Evolutionary conservation across 2,329 filamentous ascomycete genomes (phyloP).

Genomic region (Alternaria postmessia): DNA sequence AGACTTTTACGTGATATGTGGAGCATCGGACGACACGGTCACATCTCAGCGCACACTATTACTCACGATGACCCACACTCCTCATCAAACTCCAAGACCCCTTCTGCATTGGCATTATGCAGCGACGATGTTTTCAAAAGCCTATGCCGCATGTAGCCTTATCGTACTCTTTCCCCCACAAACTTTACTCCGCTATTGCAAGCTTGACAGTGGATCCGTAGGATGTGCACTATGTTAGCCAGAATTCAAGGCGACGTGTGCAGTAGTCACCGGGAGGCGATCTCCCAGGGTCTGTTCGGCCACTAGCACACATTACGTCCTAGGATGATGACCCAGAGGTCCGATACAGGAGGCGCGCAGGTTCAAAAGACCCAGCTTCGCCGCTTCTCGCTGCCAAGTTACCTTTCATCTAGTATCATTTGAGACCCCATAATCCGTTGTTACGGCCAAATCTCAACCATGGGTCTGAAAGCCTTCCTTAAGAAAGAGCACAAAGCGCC

Average conservation of each 20-base stretch:
- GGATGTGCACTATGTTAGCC: constrained; percentile 11
- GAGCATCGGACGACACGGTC: constrained; percentile 29
- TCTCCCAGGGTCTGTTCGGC: constrained; percentile 32
- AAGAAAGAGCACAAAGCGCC: constrained; percentile 32
- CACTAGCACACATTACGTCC: constrained; percentile 34
- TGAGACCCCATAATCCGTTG: background rate
- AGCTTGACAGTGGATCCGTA: constrained; percentile 13
- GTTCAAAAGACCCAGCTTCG: constrained; percentile 29
- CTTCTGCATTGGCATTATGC: constrained; percentile 15
- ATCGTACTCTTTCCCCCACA: constrained; percentile 30
- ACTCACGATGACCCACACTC: constrained; percentile 39
- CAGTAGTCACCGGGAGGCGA: constrained; percentile 20
- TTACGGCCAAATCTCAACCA: constrained; percentile 18
- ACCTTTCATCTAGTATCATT: constrained; percentile 1
- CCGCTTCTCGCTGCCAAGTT: constrained; percentile 15
- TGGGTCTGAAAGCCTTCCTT: constrained; percentile 36
- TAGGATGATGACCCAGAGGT: constrained; percentile 26
- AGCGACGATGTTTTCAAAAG: constrained; percentile 13
- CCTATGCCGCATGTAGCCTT: constrained; percentile 31
- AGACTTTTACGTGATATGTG: constrained; percentile 46
- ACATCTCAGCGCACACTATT: constrained; percentile 36
- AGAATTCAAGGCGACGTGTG: constrained; percentile 6
- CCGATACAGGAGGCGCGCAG: constrained; percentile 39
- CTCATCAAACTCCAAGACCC: constrained; percentile 27
- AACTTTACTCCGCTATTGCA: constrained; percentile 33